Evolutionary conservation across 2,329 filamentous ascomycete species (phyloP), one percentile per base, ranked within the genome.

Genomic region (Colletotrichum sansevieriae): DNA sequence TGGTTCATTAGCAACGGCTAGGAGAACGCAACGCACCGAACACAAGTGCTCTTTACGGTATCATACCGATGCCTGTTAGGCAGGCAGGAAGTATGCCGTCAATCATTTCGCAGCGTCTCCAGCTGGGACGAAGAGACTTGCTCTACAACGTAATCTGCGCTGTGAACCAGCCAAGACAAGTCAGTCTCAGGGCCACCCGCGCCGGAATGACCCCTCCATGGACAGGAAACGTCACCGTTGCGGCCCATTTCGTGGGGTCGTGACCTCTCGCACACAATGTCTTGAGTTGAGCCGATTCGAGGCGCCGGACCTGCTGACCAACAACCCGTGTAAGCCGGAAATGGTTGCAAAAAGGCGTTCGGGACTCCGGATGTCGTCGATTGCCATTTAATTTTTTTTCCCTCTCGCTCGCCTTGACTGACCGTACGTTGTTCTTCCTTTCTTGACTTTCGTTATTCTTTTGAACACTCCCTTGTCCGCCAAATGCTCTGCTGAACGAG

Each of bases 1-100:
- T 44, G 11, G 55, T 20, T 33, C 37, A 43, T 37, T 29, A 22
- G 35, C 56, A 41, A 54, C 18, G 13, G 37, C 39, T 8, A 44
- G 20, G 47, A 15, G 25, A 29, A 13, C 25, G 35, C 43, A 22
- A 29, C 20, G 22, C 15, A 22, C 52, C 54, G 46, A 37, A 68
- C 52, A 46, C 59, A 57, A 51, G 59, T 59, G 29, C 22, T 46
- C 41, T 43, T 37, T 7, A 18, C 25, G 7, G 39, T 39, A 62
- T 68, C 65, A 51, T 65, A 65, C n/a, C 60, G 60, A 35, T 60
- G 65, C 65, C 62, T 68, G 29, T 20, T 35, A 65, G 49, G 56
- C 55, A 65, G 63, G 15, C 49, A 41, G 62, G 18, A 39, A 44
- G 43, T 33, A 44, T 44, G 20, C 57, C 58, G 49, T 46, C 54